phyloP scores from a whole-genome alignment of 257 asterid species.

The Jaltomata sinuosa region DNA sequence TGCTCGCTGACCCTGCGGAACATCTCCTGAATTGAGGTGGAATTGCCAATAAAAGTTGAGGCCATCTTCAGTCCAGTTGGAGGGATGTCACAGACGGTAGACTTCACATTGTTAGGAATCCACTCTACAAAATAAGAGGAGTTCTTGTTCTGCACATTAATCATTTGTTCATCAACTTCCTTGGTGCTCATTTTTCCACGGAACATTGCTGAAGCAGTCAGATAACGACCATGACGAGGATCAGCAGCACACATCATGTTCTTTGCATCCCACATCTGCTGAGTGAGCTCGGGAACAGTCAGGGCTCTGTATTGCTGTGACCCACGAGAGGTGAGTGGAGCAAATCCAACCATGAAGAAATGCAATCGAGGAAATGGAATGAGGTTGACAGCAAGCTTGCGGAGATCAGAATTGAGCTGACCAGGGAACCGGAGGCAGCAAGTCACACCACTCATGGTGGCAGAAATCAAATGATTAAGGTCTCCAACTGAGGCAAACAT shows the following conservation, averaged over 20 bases:
- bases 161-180: conserved; percentile 64
- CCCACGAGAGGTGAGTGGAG: conserved; percentile 86
- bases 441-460: conserved; percentile 84
- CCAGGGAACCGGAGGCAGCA: conserved; percentile 85
- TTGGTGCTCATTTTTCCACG: conserved; percentile 66
- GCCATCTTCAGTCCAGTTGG: conserved; percentile 66
- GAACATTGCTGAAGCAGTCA: conserved; percentile 61
- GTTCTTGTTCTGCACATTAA: conserved; percentile 58
- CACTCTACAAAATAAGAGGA: conserved; percentile 63
- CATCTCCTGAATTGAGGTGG: conserved; percentile 63
- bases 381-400: conserved; percentile 72
- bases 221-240: conserved; percentile 60
- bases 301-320: conserved; percentile 73
- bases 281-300: conserved; percentile 72
- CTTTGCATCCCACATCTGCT: conserved; percentile 84
- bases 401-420: conserved; percentile 75
- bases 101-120: conserved; percentile 64
- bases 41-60: conserved; percentile 57
- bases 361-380: conserved; percentile 75
- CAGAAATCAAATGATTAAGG: conserved; percentile 67
- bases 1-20: conserved; percentile 59
- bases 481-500: conserved; percentile 48
- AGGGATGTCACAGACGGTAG: conserved; percentile 66
- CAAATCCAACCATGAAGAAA: conserved; percentile 80
- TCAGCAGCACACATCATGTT: conserved; percentile 81